A percentile compares a stretch with the other conserved stretches of the same genome.
Conservation (phyloP, 1,284 basidiomycete genomes). For the Salmacisia buchloeana region DNA sequence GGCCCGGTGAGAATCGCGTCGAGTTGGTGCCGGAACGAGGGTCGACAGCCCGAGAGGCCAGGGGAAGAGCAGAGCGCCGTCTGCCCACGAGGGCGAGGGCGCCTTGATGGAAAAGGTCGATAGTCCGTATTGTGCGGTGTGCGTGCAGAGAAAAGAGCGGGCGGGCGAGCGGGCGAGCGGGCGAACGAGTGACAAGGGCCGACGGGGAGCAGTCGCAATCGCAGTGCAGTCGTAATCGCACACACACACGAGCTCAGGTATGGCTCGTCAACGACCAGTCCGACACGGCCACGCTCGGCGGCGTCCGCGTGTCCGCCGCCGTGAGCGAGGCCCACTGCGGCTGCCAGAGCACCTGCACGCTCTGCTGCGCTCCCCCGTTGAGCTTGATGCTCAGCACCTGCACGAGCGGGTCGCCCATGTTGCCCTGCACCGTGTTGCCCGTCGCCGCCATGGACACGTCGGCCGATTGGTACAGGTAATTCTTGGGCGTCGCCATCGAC, state of each 20-base stretch:
- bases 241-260: constrained; percentile 9
- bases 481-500: neutral
- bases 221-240: neutral
- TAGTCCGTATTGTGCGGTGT: no score
- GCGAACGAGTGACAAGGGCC: no score
- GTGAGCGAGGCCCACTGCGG: constrained; percentile 38
- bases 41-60: no score
- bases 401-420: constrained; percentile 72
- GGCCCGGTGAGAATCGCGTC: no score
- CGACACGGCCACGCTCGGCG: constrained; percentile 35
- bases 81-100: no score
- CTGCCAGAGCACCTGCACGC: constrained; percentile 49
- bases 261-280: constrained; percentile 45
- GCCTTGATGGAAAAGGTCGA: no score
- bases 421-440: constrained; percentile 47
- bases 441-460: neutral
- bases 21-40: no score
- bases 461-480: neutral
- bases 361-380: constrained; percentile 54
- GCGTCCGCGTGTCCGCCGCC: constrained; percentile 32
- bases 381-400: constrained; percentile 75
- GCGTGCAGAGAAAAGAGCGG: no score
- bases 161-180: no score
- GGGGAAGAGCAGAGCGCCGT: no score
- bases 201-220: no score